These are phyloP conservation scores for Lathyrus aphaca DNA, from an alignment of 306 rosid genomes.

Conservation along the genomic window DNA sequence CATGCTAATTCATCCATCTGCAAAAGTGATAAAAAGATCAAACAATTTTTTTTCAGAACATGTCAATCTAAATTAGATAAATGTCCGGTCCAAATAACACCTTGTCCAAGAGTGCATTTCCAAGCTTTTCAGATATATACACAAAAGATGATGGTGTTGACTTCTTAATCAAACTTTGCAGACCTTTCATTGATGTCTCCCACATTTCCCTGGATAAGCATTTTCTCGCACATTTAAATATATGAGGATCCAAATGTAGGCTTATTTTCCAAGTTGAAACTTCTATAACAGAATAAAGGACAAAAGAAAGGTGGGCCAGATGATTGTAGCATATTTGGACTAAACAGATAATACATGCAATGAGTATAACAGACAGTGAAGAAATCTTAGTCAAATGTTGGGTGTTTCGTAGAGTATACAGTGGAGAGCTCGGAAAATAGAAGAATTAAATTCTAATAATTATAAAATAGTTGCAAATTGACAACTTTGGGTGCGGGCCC, in stretches of 20 bases:
- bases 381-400: slow-evolving; percentile 20
- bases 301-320: neutral
- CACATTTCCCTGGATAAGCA: slow-evolving; percentile 65
- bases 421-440: neutral
- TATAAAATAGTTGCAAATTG: neutral
- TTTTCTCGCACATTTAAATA: slow-evolving; percentile 34
- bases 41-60: slow-evolving; percentile 25
- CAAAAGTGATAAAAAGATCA: slow-evolving; percentile 32
- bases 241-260: slow-evolving; percentile 13
- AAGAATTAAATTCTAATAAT: neutral
- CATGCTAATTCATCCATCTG: slow-evolving; percentile 85
- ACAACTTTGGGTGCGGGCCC: neutral
- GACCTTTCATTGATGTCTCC: slow-evolving; percentile 70
- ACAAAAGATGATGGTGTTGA: slow-evolving; percentile 63
- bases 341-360: slow-evolving; percentile 21
- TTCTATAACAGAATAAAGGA: slow-evolving; percentile 5
- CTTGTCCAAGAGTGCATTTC: slow-evolving; percentile 53
- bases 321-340: slow-evolving; percentile 29
- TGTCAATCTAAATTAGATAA: slow-evolving; percentile 6
- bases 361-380: neutral
- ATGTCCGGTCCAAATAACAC: slow-evolving; percentile 42
- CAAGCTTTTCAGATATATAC: slow-evolving; percentile 57
- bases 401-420: slow-evolving; percentile 1
- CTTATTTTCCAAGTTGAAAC: slow-evolving; percentile 31
- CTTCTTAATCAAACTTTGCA: slow-evolving; percentile 57